These are phyloP conservation scores for Suzukiozyma palmioleophila DNA, from an alignment of 1,139 yeast genomes.

Conservation along the genomic window DNA sequence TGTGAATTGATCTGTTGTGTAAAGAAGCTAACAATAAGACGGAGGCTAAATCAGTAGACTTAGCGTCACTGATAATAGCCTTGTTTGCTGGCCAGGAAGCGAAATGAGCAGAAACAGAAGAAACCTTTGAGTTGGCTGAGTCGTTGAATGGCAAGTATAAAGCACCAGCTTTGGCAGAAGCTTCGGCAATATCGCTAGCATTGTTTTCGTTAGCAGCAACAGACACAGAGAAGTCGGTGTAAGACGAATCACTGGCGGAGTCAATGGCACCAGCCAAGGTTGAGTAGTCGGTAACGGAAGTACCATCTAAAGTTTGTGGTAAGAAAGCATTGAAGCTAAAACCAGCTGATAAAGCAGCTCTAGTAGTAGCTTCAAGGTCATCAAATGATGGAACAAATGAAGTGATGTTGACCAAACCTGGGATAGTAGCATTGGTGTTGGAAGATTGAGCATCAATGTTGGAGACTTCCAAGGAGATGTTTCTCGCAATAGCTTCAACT, in stretches of 20 bases:
- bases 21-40: conserved; percentile 85
- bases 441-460: conserved; percentile 88
- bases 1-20: conserved; percentile 81
- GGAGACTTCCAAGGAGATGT: conserved; percentile 61
- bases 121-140: conserved; percentile 63
- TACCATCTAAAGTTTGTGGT: conserved; percentile 66
- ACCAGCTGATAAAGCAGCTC: conserved; percentile 76
- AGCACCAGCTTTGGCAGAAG: conserved; percentile 68
- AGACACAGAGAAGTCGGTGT: conserved; percentile 77
- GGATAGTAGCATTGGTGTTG: conserved; percentile 74
- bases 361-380: conserved; percentile 62
- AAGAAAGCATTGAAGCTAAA: conserved; percentile 81
- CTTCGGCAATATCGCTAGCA: conserved; percentile 56
- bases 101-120: conserved; percentile 74
- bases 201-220: conserved; percentile 80
- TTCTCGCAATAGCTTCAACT: conserved; percentile 86
- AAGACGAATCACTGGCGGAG: conserved; percentile 54
- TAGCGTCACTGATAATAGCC: conserved; percentile 90
- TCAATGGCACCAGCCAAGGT: conserved; percentile 63
- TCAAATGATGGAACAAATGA: conserved; percentile 72
- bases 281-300: conserved; percentile 55
- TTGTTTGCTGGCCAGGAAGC: conserved; percentile 79
- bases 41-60: conserved; percentile 87
- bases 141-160: conserved; percentile 79
- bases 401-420: conserved; percentile 82